Base-by-base conservation (phyloP, 2,329 filamentous ascomycete genomes). In the Botrytis porri region DNA sequence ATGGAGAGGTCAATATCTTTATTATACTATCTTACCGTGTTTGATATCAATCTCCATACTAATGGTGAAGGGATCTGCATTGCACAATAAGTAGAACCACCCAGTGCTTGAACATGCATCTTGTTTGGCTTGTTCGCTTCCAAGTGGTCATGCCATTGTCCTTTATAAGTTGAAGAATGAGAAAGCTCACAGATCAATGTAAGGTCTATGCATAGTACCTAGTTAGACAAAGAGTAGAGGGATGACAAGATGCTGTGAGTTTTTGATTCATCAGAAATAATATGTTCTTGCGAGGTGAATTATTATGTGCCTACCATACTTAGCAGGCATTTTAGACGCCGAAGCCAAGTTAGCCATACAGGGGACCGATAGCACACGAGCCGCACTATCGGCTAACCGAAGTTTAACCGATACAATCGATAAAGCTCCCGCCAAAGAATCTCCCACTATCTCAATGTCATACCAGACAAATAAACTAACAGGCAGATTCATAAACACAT, bases 381-480 rank as follows among this genome's bases (percentile, higher is more conserved):
- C 62, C 12, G 32, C 18, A 20, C 25, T 51, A 16, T n/a, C 22
- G 0, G 4, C 32, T 25, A 43, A 57, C 67, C 67, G 54, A n/a
- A 3, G 5, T 62, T 70, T 70, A 45, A 45, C 67, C 67, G 22
- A 4, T 22, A 43, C 67, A 70, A 70, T 61, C 39, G 67, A 70
- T 70, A 70, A 70, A 62, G 54, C 67, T 70, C 43, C 37, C 54
- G 59, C 25, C 48, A 67, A 39, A 32, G 18, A 65, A 9, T 29
- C 65, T 59, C 18, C 45, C 43, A 25, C 63, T 65, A 10, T 25
- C 37, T 51, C 43, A 6, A 57, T 41, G 22, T 25, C 35, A 67
- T 14, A 67, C 10, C 48, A 57, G 37, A 41, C 16, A 39, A 67
- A 54, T 35, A 57, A 64, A 57, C n/a, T 59, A 35, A 64, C 25